These are phyloP conservation scores for Agaricales sp. DNA, from an alignment of 1,284 basidiomycete genomes.

Conservation along the genomic window DNA sequence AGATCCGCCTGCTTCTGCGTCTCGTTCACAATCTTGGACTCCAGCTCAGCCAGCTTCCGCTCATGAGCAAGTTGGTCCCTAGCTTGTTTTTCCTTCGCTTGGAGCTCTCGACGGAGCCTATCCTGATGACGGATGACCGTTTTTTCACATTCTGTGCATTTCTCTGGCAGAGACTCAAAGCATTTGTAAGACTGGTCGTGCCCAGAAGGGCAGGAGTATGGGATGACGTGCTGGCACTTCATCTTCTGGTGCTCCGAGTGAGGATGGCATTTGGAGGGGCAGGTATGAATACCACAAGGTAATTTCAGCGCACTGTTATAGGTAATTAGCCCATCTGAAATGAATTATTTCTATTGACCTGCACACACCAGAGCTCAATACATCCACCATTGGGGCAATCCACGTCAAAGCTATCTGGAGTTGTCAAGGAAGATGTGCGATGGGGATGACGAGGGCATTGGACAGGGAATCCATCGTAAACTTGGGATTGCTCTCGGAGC, in stretches of 20 bases:
- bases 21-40: constrained; percentile 20
- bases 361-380: constrained; percentile 38
- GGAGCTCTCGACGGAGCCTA: constrained; percentile 19
- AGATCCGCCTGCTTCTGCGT: constrained; percentile 15
- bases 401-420: constrained; percentile 36
- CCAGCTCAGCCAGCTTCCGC: constrained; percentile 19
- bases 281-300: constrained; percentile 35
- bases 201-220: constrained; percentile 22
- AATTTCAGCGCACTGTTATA: constrained; percentile 22
- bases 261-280: constrained; percentile 47
- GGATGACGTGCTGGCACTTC: constrained; percentile 24
- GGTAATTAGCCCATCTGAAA: constrained; percentile 18
- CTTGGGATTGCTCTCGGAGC: constrained; percentile 27
- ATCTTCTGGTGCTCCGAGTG: constrained; percentile 37
- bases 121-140: constrained; percentile 19
- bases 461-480: constrained; percentile 51
- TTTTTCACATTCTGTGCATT: constrained; percentile 19
- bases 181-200: constrained; percentile 17
- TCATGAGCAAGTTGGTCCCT: constrained; percentile 21
- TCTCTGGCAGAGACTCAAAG: constrained; percentile 7
- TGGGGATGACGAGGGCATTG: constrained; percentile 43
- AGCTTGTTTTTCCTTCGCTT: constrained; percentile 23
- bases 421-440: constrained; percentile 24
- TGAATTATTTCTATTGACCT: constrained; percentile 2
- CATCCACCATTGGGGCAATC: constrained; percentile 55